A percentile compares a stretch with the other conserved stretches of the same genome.
These are phyloP conservation scores for Colletotrichum melonis DNA, from an alignment of 2,329 filamentous ascomycete species.

Conservation along the genomic window DNA sequence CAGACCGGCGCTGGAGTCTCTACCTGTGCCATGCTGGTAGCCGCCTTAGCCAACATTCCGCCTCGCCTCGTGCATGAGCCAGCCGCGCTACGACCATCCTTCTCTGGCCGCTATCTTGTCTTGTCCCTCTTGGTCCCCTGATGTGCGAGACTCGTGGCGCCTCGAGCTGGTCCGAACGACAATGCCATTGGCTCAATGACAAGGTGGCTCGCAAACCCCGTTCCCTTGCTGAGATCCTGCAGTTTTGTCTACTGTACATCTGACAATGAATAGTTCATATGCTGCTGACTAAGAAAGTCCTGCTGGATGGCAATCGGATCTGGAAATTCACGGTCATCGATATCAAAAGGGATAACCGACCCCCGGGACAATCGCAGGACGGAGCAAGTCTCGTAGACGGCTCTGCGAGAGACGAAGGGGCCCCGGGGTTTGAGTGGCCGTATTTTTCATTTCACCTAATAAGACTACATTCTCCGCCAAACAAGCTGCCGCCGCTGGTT, in stretches of 20 bases:
- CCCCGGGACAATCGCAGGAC: neutral
- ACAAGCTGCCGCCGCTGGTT: constrained; percentile 27
- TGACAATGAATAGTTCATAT: neutral
- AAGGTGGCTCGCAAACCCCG: constrained; percentile 5
- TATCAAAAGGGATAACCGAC: neutral
- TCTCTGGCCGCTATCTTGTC: constrained; percentile 9
- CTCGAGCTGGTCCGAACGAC: constrained; percentile 24
- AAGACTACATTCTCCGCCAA: constrained; percentile 33
- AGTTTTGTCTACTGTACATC: neutral
- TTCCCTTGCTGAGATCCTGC: neutral
- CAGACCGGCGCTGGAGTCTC: constrained; percentile 9
- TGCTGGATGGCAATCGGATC: neutral
- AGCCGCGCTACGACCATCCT: constrained; percentile 22
- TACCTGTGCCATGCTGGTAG: constrained; percentile 3
- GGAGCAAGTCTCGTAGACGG: constrained; percentile 15
- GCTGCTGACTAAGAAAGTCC: neutral
- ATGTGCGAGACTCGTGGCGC: constrained; percentile 27
- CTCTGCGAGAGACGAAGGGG: neutral
- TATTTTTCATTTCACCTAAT: constrained; percentile 30
- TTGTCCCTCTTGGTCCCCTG: constrained; percentile 15
- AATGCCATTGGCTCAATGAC: constrained; percentile 18
- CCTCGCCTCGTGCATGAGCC: constrained; percentile 5
- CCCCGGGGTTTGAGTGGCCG: constrained; percentile 7
- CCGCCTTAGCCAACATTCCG: constrained; percentile 11
- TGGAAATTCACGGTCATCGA: neutral